Percentiles rank a stretch among this genome's conserved stretches.
Conservation (phyloP, 73 alveolate species). For the Symbiodinium pilosum region DNA sequence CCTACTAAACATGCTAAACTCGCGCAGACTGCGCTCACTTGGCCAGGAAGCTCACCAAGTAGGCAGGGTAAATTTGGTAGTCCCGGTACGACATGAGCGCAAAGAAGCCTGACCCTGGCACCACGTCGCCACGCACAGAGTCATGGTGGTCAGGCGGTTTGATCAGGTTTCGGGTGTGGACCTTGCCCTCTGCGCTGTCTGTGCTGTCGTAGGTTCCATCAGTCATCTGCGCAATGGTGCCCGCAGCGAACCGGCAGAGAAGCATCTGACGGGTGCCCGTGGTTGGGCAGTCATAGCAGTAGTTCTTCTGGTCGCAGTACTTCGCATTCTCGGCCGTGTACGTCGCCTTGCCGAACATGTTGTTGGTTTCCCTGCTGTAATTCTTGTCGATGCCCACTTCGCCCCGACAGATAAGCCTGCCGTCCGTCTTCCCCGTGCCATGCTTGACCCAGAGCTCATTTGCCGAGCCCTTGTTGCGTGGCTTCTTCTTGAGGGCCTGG, state of each 20-base stretch:
- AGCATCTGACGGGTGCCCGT: background rate
- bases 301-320: background rate
- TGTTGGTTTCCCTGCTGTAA: slow-evolving; percentile 19
- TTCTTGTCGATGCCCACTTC: background rate
- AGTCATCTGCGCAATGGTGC: background rate
- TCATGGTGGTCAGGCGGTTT: background rate
- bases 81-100: background rate
- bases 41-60: slow-evolving; percentile 1
- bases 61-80: background rate
- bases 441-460: slow-evolving; percentile 40
- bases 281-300: background rate
- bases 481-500: background rate
- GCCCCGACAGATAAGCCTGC: background rate
- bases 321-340: slow-evolving; percentile 29
- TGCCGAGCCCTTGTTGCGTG: background rate
- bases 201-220: no score
- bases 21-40: no score
- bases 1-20: no score
- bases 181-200: background rate
- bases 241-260: slow-evolving; percentile 22
- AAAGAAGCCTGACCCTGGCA: background rate
- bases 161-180: background rate
- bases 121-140: slow-evolving; percentile 4
- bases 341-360: background rate
- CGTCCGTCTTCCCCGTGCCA: background rate